These are phyloP conservation scores for Agrocybe pediades DNA, from an alignment of 768 basidiomycete genomes.

Conservation along the genomic window DNA sequence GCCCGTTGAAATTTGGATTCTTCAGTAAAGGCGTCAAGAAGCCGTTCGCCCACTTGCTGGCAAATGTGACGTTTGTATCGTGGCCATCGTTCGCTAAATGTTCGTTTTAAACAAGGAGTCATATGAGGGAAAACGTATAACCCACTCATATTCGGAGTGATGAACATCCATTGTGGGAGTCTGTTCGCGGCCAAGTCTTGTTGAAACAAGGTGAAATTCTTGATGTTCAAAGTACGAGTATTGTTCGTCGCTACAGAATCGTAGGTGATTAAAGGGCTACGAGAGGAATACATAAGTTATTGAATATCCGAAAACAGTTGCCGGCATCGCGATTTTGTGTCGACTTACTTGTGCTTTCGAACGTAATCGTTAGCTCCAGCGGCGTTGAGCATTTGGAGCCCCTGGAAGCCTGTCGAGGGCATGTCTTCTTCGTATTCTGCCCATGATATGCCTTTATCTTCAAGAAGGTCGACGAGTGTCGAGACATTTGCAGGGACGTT, in stretches of 20 bases:
- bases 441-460: slow-evolving; percentile 60
- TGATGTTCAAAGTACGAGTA: slow-evolving; percentile 41
- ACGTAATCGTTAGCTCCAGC: slow-evolving; percentile 29
- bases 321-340: too few relatives aligned
- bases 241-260: slow-evolving; percentile 48
- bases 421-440: slow-evolving; percentile 62
- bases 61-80: slow-evolving; percentile 56
- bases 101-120: background rate
- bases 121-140: background rate
- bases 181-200: slow-evolving; percentile 49
- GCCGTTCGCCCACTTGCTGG: slow-evolving; percentile 44
- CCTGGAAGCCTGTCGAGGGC: slow-evolving; percentile 49
- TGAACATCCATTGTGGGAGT: slow-evolving; percentile 61
- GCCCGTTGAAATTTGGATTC: slow-evolving; percentile 53
- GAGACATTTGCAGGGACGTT: slow-evolving; percentile 49
- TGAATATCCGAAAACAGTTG: too few relatives aligned
- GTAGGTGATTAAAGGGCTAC: slow-evolving; percentile 47
- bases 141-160: slow-evolving; percentile 60
- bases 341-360: slow-evolving; percentile 33
- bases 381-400: slow-evolving; percentile 32
- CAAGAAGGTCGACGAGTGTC: slow-evolving; percentile 61
- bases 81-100: slow-evolving; percentile 53
- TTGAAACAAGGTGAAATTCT: slow-evolving; percentile 67
- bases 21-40: slow-evolving; percentile 55
- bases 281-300: too few relatives aligned